Percentiles rank a stretch among this genome's conserved stretches.
Conservation (phyloP, 75 land plant species). For the Picea sitchensis region DNA sequence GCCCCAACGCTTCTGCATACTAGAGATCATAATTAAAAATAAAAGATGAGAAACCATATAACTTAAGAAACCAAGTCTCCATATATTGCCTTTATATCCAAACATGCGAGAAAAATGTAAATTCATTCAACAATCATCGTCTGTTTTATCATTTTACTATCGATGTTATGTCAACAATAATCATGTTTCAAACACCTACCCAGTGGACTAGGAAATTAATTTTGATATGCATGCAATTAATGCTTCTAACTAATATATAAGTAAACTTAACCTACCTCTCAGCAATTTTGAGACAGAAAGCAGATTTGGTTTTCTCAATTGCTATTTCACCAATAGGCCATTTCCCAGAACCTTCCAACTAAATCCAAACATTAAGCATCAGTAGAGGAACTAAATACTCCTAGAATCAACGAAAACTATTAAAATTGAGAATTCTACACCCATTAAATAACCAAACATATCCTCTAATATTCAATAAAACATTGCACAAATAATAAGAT, state of each 20-base stretch:
- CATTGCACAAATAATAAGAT: background rate
- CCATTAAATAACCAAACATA: background rate
- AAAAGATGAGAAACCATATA: background rate
- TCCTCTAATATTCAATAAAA: background rate
- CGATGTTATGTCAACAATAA: too few species aligned
- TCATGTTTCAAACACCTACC: too few species aligned
- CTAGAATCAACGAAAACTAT: background rate
- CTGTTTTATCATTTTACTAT: too few species aligned
- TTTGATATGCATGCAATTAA: too few species aligned
- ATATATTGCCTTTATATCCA: too few species aligned
- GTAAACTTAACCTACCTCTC: constrained; percentile 49
- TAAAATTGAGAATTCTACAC: background rate
- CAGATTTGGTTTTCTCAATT: constrained; percentile 63
- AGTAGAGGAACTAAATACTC: background rate
- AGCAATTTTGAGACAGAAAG: constrained; percentile 86
- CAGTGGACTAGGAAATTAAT: too few species aligned
- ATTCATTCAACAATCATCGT: too few species aligned
- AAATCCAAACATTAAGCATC: constrained; percentile 12
- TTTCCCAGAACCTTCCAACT: constrained; percentile 96
- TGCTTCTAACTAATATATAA: too few species aligned
- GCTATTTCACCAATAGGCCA: constrained; percentile 85
- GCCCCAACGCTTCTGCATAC: constrained; percentile 54
- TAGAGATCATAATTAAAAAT: constrained; percentile 20
- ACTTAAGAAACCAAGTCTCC: too few species aligned
- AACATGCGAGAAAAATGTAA: too few species aligned